Conservation (phyloP, 2,329 filamentous ascomycete species). For the Rutstroemia sp. region DNA sequence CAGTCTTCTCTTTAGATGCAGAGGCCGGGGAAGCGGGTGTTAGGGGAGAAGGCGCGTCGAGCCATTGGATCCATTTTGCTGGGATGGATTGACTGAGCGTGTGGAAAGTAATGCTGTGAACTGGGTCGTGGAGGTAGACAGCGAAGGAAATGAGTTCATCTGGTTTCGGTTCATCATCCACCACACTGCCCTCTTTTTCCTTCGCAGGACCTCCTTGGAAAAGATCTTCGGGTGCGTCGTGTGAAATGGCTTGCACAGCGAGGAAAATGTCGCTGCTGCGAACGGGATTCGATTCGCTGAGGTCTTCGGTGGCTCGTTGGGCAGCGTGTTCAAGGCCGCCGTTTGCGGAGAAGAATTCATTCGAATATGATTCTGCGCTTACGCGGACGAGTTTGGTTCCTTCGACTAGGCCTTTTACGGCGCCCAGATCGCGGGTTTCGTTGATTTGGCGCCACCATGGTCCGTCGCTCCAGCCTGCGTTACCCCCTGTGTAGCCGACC, state of each 20-base stretch:
- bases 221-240: constrained; percentile 55
- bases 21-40: constrained; percentile 38
- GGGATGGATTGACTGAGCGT: constrained; percentile 79
- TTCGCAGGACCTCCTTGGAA: constrained; percentile 57
- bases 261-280: constrained; percentile 93
- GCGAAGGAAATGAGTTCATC: constrained; percentile 67
- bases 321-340: constrained; percentile 78
- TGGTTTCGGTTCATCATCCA: constrained; percentile 40
- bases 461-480: constrained; percentile 79
- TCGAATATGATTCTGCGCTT: constrained; percentile 79
- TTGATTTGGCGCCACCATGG: constrained; percentile 86
- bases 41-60: constrained; percentile 64
- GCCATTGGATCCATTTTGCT: constrained; percentile 80
- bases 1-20: constrained; percentile 21
- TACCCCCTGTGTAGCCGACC: constrained; percentile 46
- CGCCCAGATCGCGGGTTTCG: constrained; percentile 66
- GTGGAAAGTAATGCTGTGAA: constrained; percentile 83
- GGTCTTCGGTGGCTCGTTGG: constrained; percentile 66
- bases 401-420: constrained; percentile 73
- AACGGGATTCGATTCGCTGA: constrained; percentile 82
- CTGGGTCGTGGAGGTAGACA: constrained; percentile 75
- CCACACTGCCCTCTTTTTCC: constrained; percentile 44
- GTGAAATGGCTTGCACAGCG: constrained; percentile 78
- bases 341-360: constrained; percentile 70
- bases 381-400: constrained; percentile 88